Evolutionary conservation across 345 rosid genomes (phyloP), one percentile per base, ranked within the genome.

Genomic region (Raphanus sativus): DNA sequence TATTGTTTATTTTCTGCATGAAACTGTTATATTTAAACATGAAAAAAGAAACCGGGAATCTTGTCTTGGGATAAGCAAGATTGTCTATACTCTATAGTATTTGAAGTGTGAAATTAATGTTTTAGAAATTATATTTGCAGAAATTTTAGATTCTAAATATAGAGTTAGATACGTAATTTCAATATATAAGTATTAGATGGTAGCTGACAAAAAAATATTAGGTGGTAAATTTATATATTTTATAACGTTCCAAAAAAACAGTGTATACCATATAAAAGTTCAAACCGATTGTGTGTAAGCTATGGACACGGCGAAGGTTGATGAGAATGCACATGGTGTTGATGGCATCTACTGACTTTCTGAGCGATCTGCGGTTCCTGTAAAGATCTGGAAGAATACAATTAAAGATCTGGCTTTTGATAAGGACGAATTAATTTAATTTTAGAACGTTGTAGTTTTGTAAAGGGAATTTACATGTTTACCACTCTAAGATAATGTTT

Each of bases 301-400:
- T 79, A 79, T 6, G n/a, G 75, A 62, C 9, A 79, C 75, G 78
- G 78, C 52, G 75, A 79, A 79, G 54, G 60, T 62, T 62, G 61
- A 68, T 67, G 75, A 25, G 75, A 25, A 74, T 38, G 78, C 82
- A 79, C 82, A 79, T 79, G 82, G 67, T 59, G 28, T 58, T 45
- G 29, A 71, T 48, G 67, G 81, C 72, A 62, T 73, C 70, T 73
- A 60, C 3, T 10, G 21, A 61, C n/a, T 74, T 62, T 62, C 82
- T 74, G 74, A 74, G 78, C 75, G 82, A 79, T 79, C 82, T 79
- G 82, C 82, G 70, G 60, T 59, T 54, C 24, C 74, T 67, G 78
- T 79, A 73, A 79, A 79, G 75, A 79, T 74, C 66, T 62, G 75
- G 52, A 70, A 70, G 24, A 48, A 69, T 10, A 77, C 24, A 63